Evolutionary conservation across 495 filamentous ascomycete species (phyloP), one percentile per base, ranked within the genome.

Genomic region (Penicillium malachiteum): DNA sequence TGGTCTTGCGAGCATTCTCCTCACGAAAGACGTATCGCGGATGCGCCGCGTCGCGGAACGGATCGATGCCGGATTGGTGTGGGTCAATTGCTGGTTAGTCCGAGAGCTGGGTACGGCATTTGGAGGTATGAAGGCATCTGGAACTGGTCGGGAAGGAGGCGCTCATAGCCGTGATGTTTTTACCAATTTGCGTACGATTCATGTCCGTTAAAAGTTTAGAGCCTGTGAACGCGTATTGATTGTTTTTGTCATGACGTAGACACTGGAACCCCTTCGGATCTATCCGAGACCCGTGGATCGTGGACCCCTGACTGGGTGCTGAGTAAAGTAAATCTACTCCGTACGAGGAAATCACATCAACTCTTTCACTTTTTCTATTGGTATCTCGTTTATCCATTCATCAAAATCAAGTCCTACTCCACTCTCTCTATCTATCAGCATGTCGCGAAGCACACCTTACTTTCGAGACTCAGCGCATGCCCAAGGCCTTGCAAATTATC

Each of bases 401-500:
- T 10, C 7, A 21, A 14, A 46, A 46, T 5, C 14, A 50, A 30
- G 50, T 43, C 18, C 43, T 35, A 26, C 43, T 26, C 33, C 16
- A 26, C 13, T 11, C 6, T 33, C n/a, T 18, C n/a, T 14, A 33
- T 18, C n/a, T 14, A 33, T 32, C 18, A 56, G 13, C 38, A 66
- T 63, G 63, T 49, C 67, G 9, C 66, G 65, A 57, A 65, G 66
- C 38, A 57, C 59, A 1, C 45, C 64, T 8, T 71, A 67, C 48
- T 63, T 72, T 50, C 68, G 69, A 16, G 56, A 60, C 7, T 54
- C 68, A 5, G 50, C 60, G 30, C 60, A 65, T 4, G 63, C 68
- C 32, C 57, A 66, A 49, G 70, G 70, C n/a, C 57, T 68, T 8
- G 67, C 62, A 41, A 68, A 67, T 21, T 73, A 68, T 52, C 64